phyloP scores from a whole-genome alignment of 169 alveolate genomes.

The Sarcocystis neurona region DNA sequence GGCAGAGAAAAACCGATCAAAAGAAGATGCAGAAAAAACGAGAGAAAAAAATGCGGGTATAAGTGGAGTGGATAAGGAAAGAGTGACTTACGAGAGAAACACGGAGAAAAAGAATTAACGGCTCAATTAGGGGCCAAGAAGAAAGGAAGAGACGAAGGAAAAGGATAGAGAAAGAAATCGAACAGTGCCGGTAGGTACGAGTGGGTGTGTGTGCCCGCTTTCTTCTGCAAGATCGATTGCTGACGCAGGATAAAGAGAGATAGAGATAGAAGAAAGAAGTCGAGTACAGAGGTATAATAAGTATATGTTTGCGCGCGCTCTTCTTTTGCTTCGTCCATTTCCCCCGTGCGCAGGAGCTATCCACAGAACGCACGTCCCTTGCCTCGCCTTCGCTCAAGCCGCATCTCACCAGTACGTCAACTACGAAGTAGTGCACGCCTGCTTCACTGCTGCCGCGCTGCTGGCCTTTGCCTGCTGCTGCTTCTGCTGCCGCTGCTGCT shows the following conservation, averaged over 20 bases:
- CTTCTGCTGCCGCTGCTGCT: background rate
- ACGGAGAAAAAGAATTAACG: too few relatives aligned
- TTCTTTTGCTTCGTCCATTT: background rate
- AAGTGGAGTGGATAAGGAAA: too few relatives aligned
- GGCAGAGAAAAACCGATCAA: too few relatives aligned
- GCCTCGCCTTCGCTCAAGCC: constrained; percentile 59
- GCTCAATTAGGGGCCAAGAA: too few relatives aligned
- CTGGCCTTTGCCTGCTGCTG: background rate
- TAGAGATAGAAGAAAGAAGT: background rate
- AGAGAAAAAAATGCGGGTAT: too few relatives aligned
- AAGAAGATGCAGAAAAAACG: background rate
- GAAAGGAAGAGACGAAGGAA: background rate
- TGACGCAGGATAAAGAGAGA: background rate
- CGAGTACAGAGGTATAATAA: background rate
- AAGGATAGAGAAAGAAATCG: background rate
- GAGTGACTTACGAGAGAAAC: too few relatives aligned
- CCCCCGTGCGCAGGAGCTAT: constrained; percentile 42
- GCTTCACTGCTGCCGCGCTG: background rate
- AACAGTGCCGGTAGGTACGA: background rate
- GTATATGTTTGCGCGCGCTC: background rate
- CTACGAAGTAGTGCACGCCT: too few relatives aligned
- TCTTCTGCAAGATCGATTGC: background rate
- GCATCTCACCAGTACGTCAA: constrained; percentile 59
- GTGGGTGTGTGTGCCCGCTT: background rate
- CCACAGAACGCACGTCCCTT: constrained; percentile 32